Evolutionary conservation across 257 asterid genomes (phyloP).

Genomic region (Solanum okadae): DNA sequence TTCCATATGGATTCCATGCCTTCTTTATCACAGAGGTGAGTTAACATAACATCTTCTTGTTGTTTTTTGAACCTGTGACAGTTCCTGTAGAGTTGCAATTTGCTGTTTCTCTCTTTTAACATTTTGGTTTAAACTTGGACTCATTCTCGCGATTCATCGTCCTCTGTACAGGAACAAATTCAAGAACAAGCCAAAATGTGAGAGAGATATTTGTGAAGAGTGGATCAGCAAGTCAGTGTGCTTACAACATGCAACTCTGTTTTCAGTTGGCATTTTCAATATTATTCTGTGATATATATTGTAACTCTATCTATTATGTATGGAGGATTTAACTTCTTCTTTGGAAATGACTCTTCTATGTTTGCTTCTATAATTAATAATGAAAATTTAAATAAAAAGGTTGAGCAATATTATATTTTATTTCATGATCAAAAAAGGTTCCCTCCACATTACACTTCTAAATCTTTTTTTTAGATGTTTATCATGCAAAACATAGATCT

Average conservation of each 20-base stretch:
- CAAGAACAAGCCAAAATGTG: neutral
- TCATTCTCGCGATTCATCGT: neutral
- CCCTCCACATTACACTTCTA: neutral
- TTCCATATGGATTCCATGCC: conserved; percentile 94
- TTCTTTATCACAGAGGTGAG: conserved; percentile 77
- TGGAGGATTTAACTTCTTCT: neutral
- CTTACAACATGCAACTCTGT: neutral
- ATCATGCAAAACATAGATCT: neutral
- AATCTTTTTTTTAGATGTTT: neutral
- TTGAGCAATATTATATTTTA: neutral
- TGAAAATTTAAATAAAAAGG: neutral
- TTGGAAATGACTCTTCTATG: neutral
- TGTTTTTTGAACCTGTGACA: neutral
- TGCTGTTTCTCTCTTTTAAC: neutral
- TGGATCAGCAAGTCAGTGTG: neutral
- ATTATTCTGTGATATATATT: neutral
- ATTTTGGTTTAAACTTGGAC: neutral
- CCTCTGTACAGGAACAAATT: neutral
- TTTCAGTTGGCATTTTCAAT: neutral
- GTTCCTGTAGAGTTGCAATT: neutral
- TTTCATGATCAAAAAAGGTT: neutral
- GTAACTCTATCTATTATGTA: neutral
- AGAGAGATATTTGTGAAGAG: neutral
- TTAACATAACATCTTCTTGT: neutral
- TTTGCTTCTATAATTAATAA: neutral